Base-by-base conservation (phyloP, 1,284 basidiomycete genomes). In the Peniophora sp. region DNA sequence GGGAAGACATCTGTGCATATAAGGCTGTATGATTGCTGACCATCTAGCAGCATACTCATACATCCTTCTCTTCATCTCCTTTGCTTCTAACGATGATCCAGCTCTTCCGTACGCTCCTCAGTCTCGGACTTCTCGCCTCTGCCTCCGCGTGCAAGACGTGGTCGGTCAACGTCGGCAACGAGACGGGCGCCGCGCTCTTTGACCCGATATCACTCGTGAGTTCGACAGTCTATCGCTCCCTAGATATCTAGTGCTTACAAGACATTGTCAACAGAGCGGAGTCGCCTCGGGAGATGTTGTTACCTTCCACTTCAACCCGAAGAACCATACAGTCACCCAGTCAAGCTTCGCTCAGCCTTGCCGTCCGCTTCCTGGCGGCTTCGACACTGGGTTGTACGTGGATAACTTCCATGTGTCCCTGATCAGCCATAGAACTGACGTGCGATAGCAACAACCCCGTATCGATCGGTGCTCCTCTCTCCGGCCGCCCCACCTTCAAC, bases 311-410 rank as follows among this genome's bases (percentile, higher is more conserved):
- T 82, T 83, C 68, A 61, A 69, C 58, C 76, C 78, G 62, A 76
- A 80, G 62, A 84, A 83, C 60, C 82, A 85, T 58, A 83, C 81
- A 5, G 75, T 71, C 20, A 81, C 81, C 0, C 81, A 83, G 55
- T 83, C 79, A 2, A 70, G 76, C 2, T 70, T 84, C 22, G 65
- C 64, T 1, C 63, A 61, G 11, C 83, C 83, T 1, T 85, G 82
- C 56, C 52, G 62, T 0, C 64, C 64, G 11, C 51, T 64, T 10
- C 51, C 62, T 0, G 66, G 61, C 42, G 81, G 79, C 2, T 79
- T 83, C 57, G 78, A 82, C 58, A 72, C 78, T 47, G 76, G 73
- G 54, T 83, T 81, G 81, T 81, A 55, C 62, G 73, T 67, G 15
- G n/a, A 11, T 18, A 51, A 20, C 11, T 32, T 10, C n/a, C 10